Evolutionary conservation across 73 alveolate genomes (phyloP).

Genomic region (Stentor coeruleus): DNA sequence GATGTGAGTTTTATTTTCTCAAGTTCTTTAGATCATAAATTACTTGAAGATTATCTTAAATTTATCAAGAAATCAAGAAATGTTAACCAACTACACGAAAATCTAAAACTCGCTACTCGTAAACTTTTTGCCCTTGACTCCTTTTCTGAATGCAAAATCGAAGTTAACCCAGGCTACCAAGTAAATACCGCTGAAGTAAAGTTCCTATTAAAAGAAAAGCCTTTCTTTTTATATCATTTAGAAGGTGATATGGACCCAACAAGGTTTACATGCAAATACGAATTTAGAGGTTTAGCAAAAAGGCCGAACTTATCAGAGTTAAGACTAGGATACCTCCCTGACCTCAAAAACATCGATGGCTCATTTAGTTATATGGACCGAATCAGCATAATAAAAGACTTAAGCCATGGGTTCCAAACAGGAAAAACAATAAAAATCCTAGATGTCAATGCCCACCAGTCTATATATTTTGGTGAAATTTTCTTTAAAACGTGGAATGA

Average conservation of each 20-base stretch:
- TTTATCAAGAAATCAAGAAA: background rate
- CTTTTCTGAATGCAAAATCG: background rate
- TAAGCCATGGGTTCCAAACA: background rate
- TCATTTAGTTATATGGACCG: too few species aligned
- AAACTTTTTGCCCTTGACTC: background rate
- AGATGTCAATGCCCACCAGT: background rate
- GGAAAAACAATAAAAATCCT: background rate
- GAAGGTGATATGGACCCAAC: background rate
- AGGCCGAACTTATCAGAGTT: too few species aligned
- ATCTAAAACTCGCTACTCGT: background rate
- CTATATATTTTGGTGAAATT: background rate
- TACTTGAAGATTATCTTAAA: too few species aligned
- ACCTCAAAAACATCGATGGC: too few species aligned
- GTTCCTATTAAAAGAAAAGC: too few species aligned
- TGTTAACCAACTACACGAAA: background rate
- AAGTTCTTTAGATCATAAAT: too few species aligned
- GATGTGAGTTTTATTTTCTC: too few species aligned
- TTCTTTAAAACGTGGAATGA: background rate
- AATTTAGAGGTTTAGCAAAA: background rate
- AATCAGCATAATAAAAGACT: background rate
- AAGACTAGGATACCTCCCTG: background rate
- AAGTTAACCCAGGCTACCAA: background rate
- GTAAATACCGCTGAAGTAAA: background rate
- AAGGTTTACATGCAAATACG: background rate
- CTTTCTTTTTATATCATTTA: too few species aligned